A percentile compares a stretch with the other conserved stretches of the same genome.
These are phyloP conservation scores for Turnera subulata DNA, from an alignment of 345 rosid genomes.

Conservation along the genomic window DNA sequence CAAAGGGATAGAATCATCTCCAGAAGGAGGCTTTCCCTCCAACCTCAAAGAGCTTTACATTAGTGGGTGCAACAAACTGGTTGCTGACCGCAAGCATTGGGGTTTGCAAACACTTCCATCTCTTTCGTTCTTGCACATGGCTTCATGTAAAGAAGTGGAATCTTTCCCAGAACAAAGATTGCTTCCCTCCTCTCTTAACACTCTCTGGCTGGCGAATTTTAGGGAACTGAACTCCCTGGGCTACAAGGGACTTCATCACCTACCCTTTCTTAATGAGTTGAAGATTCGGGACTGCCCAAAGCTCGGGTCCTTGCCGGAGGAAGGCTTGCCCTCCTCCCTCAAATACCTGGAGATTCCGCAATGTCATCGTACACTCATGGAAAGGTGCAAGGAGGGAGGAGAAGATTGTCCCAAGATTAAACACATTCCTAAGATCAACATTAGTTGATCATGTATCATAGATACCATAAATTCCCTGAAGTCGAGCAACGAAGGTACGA, in stretches of 20 bases:
- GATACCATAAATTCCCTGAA: too few relatives aligned
- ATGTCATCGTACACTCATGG: conserved; percentile 1
- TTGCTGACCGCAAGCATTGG: too few relatives aligned
- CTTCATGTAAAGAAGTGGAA: background rate
- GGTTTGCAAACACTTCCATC: too few relatives aligned
- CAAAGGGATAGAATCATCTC: too few relatives aligned
- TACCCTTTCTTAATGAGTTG: conserved; percentile 6
- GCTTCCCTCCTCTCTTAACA: conserved; percentile 12
- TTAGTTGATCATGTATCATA: too few relatives aligned
- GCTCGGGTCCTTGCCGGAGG: conserved; percentile 8
- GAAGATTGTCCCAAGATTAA: conserved; percentile 18
- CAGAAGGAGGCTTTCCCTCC: too few relatives aligned
- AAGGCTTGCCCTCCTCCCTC: conserved; percentile 12
- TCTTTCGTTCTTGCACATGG: conserved; percentile 6
- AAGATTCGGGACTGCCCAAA: background rate
- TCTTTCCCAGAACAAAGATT: conserved; percentile 5
- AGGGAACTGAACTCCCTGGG: conserved; percentile 4
- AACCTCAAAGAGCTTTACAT: too few relatives aligned
- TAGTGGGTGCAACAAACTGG: too few relatives aligned
- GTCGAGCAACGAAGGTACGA: too few relatives aligned
- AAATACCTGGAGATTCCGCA: background rate
- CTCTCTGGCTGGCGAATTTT: conserved; percentile 2
- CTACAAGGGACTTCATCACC: background rate
- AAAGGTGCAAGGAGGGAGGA: conserved; percentile 15
- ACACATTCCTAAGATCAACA: conserved; percentile 4